These are phyloP conservation scores for Blastocystis sp. DNA, from an alignment of 352 stramenopile species.

Conservation along the genomic window DNA sequence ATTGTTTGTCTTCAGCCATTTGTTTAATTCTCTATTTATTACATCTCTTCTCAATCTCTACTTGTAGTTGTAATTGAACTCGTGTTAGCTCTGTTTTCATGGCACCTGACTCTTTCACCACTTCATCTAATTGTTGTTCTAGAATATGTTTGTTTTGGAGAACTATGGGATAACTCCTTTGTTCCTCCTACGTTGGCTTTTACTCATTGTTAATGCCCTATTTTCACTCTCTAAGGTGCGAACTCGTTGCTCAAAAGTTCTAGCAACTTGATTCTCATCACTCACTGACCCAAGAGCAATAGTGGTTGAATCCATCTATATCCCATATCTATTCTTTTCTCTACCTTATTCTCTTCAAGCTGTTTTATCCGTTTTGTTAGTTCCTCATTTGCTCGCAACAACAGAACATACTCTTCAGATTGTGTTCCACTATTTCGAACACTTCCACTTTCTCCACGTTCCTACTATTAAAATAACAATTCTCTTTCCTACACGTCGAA, in stretches of 20 bases:
- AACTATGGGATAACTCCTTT: not conserved
- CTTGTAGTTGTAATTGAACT: conserved; percentile 30
- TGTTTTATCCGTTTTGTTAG: not conserved
- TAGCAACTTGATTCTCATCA: not conserved
- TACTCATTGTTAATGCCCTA: conserved; percentile 27
- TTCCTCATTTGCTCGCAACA: conserved; percentile 33
- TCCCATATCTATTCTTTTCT: not conserved
- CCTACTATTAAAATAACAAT: no score
- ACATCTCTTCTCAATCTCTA: not conserved
- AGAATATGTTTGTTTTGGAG: conserved; percentile 63
- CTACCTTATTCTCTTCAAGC: not conserved
- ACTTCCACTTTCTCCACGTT: not conserved
- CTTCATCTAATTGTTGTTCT: conserved; percentile 61
- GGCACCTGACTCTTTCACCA: conserved; percentile 14
- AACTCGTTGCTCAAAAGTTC: not conserved
- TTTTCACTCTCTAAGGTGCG: conserved; percentile 40
- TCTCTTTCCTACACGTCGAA: not conserved
- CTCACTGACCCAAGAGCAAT: not conserved
- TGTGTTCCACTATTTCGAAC: not conserved
- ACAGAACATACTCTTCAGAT: not conserved
- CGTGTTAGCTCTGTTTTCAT: conserved; percentile 4
- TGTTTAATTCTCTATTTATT: conserved; percentile 21
- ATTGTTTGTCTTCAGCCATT: conserved; percentile 34
- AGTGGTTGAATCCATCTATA: not conserved
- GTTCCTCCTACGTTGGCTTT: conserved; percentile 23